These are phyloP conservation scores for Rhizomucor miehei DNA, from an alignment of 371 early-diverging fungal species.

Conservation along the genomic window DNA sequence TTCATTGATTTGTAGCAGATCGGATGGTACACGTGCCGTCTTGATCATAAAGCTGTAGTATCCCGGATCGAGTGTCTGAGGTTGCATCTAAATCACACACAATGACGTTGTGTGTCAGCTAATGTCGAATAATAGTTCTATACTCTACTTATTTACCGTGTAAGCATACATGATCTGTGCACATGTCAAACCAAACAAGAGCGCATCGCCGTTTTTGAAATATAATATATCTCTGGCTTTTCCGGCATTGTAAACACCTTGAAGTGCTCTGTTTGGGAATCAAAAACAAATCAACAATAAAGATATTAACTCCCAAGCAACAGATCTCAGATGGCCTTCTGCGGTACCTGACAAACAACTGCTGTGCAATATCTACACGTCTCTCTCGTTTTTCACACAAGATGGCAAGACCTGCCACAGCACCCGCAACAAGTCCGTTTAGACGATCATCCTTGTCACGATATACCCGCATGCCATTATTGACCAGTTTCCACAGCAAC, in stretches of 20 bases:
- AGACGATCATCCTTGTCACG: conserved; percentile 59
- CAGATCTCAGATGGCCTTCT: not conserved
- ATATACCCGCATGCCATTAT: conserved; percentile 59
- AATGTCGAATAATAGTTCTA: no score
- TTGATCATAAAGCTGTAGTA: conserved; percentile 65
- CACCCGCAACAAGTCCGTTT: conserved; percentile 60
- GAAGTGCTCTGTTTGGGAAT: conserved; percentile 40
- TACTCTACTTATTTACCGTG: conserved; percentile 48
- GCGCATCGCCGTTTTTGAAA: conserved; percentile 62
- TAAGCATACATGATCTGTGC: conserved; percentile 66
- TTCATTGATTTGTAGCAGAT: conserved; percentile 49
- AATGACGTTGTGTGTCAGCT: not conserved
- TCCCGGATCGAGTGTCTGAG: conserved; percentile 63
- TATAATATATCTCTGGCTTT: conserved; percentile 60
- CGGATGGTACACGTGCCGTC: conserved; percentile 61
- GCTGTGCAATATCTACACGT: conserved; percentile 65
- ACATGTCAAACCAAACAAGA: conserved; percentile 58
- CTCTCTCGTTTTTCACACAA: conserved; percentile 60
- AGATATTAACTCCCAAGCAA: no score
- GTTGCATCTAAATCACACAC: conserved; percentile 58
- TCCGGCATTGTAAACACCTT: conserved; percentile 60
- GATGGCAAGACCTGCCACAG: conserved; percentile 55
- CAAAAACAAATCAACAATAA: not conserved
- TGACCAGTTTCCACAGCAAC: conserved; percentile 72
- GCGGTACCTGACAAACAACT: conserved; percentile 49